Base-by-base conservation (phyloP, 352 stramenopile species). In the Phytopythium aichiense region DNA sequence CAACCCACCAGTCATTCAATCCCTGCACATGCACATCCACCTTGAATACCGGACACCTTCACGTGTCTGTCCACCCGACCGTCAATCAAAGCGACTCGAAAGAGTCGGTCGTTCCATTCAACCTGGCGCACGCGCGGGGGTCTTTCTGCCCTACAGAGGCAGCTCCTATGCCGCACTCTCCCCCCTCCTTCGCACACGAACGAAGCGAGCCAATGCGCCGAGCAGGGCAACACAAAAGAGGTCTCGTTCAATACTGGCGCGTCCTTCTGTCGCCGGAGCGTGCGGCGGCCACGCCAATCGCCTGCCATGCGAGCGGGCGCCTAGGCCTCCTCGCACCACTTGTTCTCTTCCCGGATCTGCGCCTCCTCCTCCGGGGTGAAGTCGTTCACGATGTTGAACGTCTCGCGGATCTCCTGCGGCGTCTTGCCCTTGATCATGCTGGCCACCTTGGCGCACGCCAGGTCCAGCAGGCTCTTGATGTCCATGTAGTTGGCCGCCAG, bases 301-400 rank as follows among this genome's bases (percentile, higher is more conserved):
- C 28, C 7, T 31, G 28, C 28, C 28, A 13, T 23, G 45, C 4
- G 45, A 1, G 45, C n/a, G 25, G 37, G 43, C 55, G 31, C 61
- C 86, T 98, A 99, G 53, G 95, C 92, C 70, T 99, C 97, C 84
- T 99, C 98, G 69, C 96, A 99, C 98, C 97, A 99, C 81, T 99
- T 99, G 90, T 99, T 99, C 77, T 99, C 97, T 77, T 99, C 97
- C 35, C 97, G 91, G 46, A 99, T 98, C 80, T 99, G 95, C 30
- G 93, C 97, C 81, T 99, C 98, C 69, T 99, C 97, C 72, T 99
- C 97, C 0, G 97, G 98, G 55, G 96, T 99, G 70, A 99, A 99
- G 81, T 99, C 98, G 81, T 99, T 99, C 40, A 97, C 92, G 74
- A 99, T 99, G 85, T 99, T 99, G 82, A 99, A 99, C 33, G 95